Evolutionary conservation across 2,329 filamentous ascomycete species (phyloP).

Genomic region (Grosmannia huntii): DNA sequence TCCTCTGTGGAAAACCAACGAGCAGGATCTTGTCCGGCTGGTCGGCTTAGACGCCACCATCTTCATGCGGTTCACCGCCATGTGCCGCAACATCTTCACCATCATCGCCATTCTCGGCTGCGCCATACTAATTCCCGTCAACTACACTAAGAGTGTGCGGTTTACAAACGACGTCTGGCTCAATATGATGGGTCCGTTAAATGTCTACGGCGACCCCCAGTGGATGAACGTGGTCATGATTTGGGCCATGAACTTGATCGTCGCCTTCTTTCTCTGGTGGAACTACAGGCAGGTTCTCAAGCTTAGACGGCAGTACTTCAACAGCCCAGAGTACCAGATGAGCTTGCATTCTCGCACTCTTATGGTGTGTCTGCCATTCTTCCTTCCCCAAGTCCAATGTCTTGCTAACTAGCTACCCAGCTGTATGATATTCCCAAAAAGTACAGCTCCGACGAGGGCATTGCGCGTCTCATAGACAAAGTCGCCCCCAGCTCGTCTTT

Average conservation of each 20-base stretch:
- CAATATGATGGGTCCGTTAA: slow-evolving; percentile 45
- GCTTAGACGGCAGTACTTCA: slow-evolving; percentile 67
- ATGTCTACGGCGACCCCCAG: slow-evolving; percentile 36
- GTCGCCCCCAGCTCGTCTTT: slow-evolving; percentile 68
- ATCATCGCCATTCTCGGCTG: slow-evolving; percentile 60
- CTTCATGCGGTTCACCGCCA: slow-evolving; percentile 76
- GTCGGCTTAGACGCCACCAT: slow-evolving; percentile 85
- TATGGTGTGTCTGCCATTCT: slow-evolving; percentile 34
- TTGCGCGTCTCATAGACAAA: slow-evolving; percentile 69
- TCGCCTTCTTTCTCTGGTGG: slow-evolving; percentile 75
- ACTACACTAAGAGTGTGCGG: slow-evolving; percentile 41
- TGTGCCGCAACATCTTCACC: slow-evolving; percentile 86
- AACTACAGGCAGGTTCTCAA: slow-evolving; percentile 67
- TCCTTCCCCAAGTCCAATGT: neutral
- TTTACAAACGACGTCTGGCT: slow-evolving; percentile 32
- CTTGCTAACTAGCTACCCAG: slow-evolving; percentile 25
- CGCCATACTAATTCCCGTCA: slow-evolving; percentile 68
- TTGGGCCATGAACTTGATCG: slow-evolving; percentile 58
- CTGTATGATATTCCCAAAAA: slow-evolving; percentile 72
- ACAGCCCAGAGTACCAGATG: slow-evolving; percentile 75
- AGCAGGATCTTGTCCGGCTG: slow-evolving; percentile 64
- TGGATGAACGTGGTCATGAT: slow-evolving; percentile 49
- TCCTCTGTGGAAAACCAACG: slow-evolving; percentile 65
- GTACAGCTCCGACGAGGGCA: slow-evolving; percentile 72
- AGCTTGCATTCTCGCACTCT: slow-evolving; percentile 67